Conservation (phyloP, 1,139 yeast genomes). For the Kodamaea sp. region DNA sequence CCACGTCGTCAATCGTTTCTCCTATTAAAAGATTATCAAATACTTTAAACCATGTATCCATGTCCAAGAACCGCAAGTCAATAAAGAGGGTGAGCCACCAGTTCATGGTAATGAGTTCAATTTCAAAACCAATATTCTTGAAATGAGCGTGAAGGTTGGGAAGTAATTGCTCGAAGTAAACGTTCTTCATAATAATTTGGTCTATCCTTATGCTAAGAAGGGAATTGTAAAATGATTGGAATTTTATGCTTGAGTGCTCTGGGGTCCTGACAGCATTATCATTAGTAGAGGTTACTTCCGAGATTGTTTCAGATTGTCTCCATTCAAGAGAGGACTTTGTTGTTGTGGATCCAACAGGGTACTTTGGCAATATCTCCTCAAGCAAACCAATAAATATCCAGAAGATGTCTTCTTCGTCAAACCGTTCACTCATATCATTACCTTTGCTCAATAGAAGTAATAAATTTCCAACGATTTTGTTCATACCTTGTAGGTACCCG, state of each 20-base stretch:
- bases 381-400: slow-evolving; percentile 56
- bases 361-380: slow-evolving; percentile 53
- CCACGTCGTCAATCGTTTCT: slow-evolving; percentile 9
- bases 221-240: slow-evolving; percentile 27
- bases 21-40: slow-evolving; percentile 52
- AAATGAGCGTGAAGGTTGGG: slow-evolving; percentile 46
- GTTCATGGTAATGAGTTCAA: slow-evolving; percentile 54
- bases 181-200: slow-evolving; percentile 27
- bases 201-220: slow-evolving; percentile 44
- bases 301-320: background rate
- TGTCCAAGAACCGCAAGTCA: slow-evolving; percentile 46
- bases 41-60: slow-evolving; percentile 53
- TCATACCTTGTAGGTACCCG: slow-evolving; percentile 69
- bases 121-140: slow-evolving; percentile 37
- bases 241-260: background rate
- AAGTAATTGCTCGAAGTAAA: slow-evolving; percentile 26
- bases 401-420: slow-evolving; percentile 55
- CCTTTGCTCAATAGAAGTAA: slow-evolving; percentile 34
- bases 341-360: slow-evolving; percentile 12
- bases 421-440: slow-evolving; percentile 18
- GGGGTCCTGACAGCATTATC: background rate
- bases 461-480: slow-evolving; percentile 56
- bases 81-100: slow-evolving; percentile 63
- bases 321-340: background rate
- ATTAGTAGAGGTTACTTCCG: background rate